Conservation (phyloP, 495 filamentous ascomycete genomes). For the Aspergillus mulundensis region DNA sequence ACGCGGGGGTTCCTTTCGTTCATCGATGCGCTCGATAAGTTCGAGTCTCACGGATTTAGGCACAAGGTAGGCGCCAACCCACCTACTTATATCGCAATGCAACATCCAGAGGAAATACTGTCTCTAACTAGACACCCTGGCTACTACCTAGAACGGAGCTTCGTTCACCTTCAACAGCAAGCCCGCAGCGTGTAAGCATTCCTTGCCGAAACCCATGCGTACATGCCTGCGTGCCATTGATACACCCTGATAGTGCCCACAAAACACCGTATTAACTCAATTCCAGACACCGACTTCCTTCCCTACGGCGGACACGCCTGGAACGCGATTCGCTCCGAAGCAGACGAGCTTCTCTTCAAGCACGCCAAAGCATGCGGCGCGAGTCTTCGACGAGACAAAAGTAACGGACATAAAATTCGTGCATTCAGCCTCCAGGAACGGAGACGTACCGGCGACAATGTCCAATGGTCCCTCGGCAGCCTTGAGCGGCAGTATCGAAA, state of each 20-base stretch:
- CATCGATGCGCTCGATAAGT: constrained; percentile 43
- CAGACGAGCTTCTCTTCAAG: constrained; percentile 44
- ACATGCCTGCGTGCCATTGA: too few species aligned
- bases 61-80: constrained; percentile 33
- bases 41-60: constrained; percentile 41
- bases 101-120: neutral
- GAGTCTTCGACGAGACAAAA: constrained; percentile 23
- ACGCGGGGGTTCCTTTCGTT: constrained; percentile 44
- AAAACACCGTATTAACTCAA: too few species aligned
- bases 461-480: neutral
- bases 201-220: neutral
- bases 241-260: neutral
- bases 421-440: neutral
- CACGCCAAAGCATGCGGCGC: constrained; percentile 43
- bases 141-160: constrained; percentile 35
- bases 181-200: neutral
- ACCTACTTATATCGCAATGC: too few species aligned
- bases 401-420: neutral
- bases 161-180: constrained; percentile 38
- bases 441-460: too few species aligned
- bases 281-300: constrained; percentile 45
- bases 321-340: constrained; percentile 50
- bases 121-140: neutral
- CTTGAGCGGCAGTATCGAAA: neutral
- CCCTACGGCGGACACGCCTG: constrained; percentile 40